phyloP scores from a whole-genome alignment of 2,329 filamentous ascomycete species.

The Knoxdaviesia proteae region DNA sequence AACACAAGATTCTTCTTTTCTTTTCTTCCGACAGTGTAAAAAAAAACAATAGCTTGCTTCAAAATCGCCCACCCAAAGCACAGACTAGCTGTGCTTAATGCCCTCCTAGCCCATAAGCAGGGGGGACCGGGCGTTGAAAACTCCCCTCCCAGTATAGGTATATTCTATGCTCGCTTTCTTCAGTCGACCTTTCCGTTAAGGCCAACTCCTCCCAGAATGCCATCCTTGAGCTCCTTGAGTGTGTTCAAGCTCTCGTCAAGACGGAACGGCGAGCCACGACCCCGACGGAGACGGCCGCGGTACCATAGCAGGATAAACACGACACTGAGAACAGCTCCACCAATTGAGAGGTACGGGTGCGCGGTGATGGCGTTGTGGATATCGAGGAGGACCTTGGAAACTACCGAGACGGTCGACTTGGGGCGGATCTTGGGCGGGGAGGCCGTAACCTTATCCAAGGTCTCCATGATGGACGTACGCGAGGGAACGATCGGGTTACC shows the following conservation, averaged over 20 bases:
- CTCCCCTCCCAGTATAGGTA: not conserved
- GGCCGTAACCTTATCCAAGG: constrained; percentile 48
- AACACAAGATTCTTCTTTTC: too few relatives aligned
- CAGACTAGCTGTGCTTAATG: too few relatives aligned
- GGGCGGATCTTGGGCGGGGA: constrained; percentile 50
- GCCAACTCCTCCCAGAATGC: constrained; percentile 34
- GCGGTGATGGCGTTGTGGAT: constrained; percentile 35
- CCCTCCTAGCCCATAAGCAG: too few relatives aligned
- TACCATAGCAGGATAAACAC: constrained; percentile 15
- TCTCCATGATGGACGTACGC: constrained; percentile 79
- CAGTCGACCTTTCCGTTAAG: constrained; percentile 29
- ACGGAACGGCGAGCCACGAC: constrained; percentile 37
- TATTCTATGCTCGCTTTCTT: not conserved
- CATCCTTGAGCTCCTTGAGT: constrained; percentile 38
- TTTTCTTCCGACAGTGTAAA: too few relatives aligned
- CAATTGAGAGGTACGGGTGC: constrained; percentile 28
- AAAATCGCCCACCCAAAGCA: too few relatives aligned
- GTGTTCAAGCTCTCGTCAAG: constrained; percentile 31
- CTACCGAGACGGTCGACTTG: constrained; percentile 54
- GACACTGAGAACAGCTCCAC: not conserved
- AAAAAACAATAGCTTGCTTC: too few relatives aligned
- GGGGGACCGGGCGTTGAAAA: too few relatives aligned
- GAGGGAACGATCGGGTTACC: constrained; percentile 80
- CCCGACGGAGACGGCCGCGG: constrained; percentile 30
- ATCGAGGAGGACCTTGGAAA: constrained; percentile 53